Base-by-base conservation (phyloP, 129 eudicot genomes). In the Saposhnikovia divaricata region DNA sequence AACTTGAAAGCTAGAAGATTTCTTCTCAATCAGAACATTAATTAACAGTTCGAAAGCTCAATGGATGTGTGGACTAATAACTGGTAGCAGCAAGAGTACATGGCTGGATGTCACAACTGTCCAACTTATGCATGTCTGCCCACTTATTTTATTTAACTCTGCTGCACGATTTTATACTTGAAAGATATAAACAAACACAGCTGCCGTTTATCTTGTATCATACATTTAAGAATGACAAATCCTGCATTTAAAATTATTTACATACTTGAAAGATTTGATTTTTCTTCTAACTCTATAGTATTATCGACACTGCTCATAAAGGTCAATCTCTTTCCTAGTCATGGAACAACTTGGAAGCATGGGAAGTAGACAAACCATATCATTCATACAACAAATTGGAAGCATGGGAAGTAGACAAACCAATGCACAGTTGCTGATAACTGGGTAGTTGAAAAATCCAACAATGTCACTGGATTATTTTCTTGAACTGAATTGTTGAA, bases 401-500 rank as follows among this genome's bases (percentile, higher is more conserved):
- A 77, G 72, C 31, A 6, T 28, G 19, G 70, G 11, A 78, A 66
- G 21, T 15, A n/a, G 77, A 79, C 50, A 15, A 75, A 6, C 5
- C 59, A 71, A 19, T 75, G 72, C 61, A 85, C 46, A 74, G 88
- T 85, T 40, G 71, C 81, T 65, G 40, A 81, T 85, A 61, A 61
- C 15, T 61, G 34, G 69, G 0, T 25, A n/a, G 34, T 61, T 25
- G 69, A 0, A 61, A 61, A 61, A 61, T 61, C 69, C 69, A 61
- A 61, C 69, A n/a, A 61, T 61, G 69, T 61, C 34, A 25, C 69
- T 61, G 34, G 69, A n/a, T n/a, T 75, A 4, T 46, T 74, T 75
- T 48, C 39, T 44, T 28, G 0, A 70, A 44, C 18, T 40, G 45
- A 77, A 68, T 48, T 69, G 85, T 77, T 68, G 48, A 27, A 76